Conservation (phyloP, 345 rosid species). For the Salix koriyanagi region DNA sequence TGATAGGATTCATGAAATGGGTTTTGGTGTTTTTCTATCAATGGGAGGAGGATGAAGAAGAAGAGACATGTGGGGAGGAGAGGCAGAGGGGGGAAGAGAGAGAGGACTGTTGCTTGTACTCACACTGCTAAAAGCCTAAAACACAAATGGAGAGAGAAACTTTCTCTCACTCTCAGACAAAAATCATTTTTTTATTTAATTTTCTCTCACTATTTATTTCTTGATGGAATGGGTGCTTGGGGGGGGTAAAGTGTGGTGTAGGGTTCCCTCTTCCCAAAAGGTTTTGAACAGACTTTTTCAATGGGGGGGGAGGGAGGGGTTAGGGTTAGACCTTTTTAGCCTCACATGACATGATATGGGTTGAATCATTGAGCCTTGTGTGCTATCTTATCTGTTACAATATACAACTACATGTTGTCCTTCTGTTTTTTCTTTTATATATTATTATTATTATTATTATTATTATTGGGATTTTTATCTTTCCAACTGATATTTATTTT, state of each 20-base stretch:
- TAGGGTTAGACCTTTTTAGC: constrained; percentile 15
- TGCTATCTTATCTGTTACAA: neutral
- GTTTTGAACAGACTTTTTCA: constrained; percentile 30
- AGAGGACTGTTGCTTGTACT: neutral
- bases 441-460: neutral
- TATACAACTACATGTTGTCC: too few relatives aligned
- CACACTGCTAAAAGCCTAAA: neutral
- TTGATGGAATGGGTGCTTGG: too few relatives aligned
- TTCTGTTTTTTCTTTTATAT: neutral
- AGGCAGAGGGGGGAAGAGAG: neutral
- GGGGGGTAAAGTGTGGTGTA: neutral
- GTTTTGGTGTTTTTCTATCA: too few relatives aligned
- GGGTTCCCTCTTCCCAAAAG: constrained; percentile 6
- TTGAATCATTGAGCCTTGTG: constrained; percentile 38
- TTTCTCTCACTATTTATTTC: neutral
- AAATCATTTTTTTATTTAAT: neutral
- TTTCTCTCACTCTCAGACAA: neutral
- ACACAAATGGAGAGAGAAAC: neutral
- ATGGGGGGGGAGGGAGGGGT: constrained; percentile 17
- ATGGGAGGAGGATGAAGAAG: neutral
- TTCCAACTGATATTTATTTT: neutral
- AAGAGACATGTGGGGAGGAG: neutral
- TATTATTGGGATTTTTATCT: neutral
- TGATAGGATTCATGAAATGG: too few relatives aligned
- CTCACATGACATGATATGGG: constrained; percentile 21